Base-by-base conservation (phyloP, 2,329 filamentous ascomycete genomes). In the Fusarium sp. region DNA sequence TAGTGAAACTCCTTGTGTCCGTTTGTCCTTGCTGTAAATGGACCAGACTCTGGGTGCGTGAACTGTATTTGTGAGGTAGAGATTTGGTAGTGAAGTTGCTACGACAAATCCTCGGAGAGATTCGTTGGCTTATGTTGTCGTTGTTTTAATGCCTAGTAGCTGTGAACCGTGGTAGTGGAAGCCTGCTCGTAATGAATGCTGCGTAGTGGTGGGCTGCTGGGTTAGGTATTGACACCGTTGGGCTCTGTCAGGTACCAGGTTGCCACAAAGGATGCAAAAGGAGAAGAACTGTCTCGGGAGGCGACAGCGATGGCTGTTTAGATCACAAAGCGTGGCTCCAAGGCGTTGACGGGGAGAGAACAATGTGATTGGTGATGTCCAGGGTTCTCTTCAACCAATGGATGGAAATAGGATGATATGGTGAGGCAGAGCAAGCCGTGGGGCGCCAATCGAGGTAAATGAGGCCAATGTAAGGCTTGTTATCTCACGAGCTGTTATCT, bases 361-460 rank as follows among this genome's bases (percentile, higher is more conserved):
- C 53, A 61, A 69, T 76, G 70, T 79, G 77, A 79, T 80, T 80
- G 78, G 78, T 73, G 72, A 71, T 73, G 57, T 61, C 69, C 62
- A 70, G 74, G 76, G 67, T 67, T 65, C 69, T 67, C 58, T 72
- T 67, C 36, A 71, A 75, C 78, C 78, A 80, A 79, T 79, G 68
- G 65, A 71, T 66, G 69, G 66, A 70, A 70, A 77, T 75, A 73
- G 71, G 71, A 73, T 71, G 72, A 74, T 76, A 67, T 72, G 68
- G 75, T 76, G 76, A 79, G 75, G 76, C 74, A 77, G 72, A 76
- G 73, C 62, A 68, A 67, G 64, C 57, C 56, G 63, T 67, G 71
- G 70, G 73, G 76, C 73, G 75, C 76, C 75, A 76, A 76, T 69
- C 67, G 74, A 66, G 65, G 57, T 67, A 65, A 72, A 75, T 68